Percentiles rank a stretch among this genome's conserved stretches.
Conservation (phyloP, 2,329 filamentous ascomycete genomes). For the Orbilia brochopaga region DNA sequence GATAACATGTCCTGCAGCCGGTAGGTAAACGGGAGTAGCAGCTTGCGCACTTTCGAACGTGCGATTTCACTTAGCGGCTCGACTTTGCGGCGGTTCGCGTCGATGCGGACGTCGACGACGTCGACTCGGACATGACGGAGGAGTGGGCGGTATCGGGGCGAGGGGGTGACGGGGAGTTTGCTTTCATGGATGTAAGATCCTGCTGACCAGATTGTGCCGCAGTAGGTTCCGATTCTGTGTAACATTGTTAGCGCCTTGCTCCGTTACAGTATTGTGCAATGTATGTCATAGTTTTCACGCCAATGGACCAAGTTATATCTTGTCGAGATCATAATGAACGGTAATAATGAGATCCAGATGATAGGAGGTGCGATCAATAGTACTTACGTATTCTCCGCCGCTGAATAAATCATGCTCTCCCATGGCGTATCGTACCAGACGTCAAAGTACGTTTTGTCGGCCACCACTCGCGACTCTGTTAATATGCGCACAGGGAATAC, state of each 20-base stretch:
- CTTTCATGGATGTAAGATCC: slow-evolving; percentile 16
- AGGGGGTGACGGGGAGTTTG: neutral
- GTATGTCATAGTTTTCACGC: too few species aligned
- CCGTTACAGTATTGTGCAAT: neutral
- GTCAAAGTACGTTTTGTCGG: slow-evolving; percentile 5
- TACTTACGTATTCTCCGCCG: slow-evolving; percentile 17
- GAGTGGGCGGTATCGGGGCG: slow-evolving; percentile 9
- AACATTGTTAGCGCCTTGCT: neutral
- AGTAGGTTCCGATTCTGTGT: slow-evolving; percentile 14
- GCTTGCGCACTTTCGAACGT: slow-evolving; percentile 6
- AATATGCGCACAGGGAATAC: slow-evolving; percentile 14
- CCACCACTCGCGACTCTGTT: neutral
- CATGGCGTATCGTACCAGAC: slow-evolving; percentile 24
- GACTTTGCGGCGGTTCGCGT: slow-evolving; percentile 4
- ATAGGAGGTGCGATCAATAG: too few species aligned
- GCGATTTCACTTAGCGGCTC: neutral
- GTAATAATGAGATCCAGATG: too few species aligned
- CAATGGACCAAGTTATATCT: too few species aligned
- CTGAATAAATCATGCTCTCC: slow-evolving; percentile 23
- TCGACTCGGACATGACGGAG: slow-evolving; percentile 20
- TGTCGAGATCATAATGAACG: too few species aligned
- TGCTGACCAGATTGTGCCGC: slow-evolving; percentile 4
- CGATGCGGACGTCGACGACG: slow-evolving; percentile 12
- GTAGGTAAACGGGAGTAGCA: slow-evolving; percentile 9
- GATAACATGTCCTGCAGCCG: neutral